These are phyloP conservation scores for Diaporthe helianthi DNA, from an alignment of 2,329 filamentous ascomycete species.

Conservation along the genomic window DNA sequence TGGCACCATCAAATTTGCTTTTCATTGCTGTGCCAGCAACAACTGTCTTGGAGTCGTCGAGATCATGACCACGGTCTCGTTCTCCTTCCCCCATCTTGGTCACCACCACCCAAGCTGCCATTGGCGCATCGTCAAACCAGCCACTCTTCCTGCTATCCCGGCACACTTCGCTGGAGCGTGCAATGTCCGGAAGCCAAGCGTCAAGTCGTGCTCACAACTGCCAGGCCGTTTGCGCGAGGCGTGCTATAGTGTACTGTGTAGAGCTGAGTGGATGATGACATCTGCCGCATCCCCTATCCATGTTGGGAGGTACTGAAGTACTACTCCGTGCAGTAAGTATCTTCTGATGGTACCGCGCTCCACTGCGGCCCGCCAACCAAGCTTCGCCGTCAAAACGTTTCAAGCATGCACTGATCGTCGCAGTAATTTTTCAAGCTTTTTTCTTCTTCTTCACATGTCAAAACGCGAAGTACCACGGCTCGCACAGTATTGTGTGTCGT, in stretches of 20 bases:
- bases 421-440: background rate
- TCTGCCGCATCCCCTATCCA: background rate
- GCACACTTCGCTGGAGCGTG: background rate
- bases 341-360: too few species aligned
- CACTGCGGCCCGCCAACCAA: conserved; percentile 8
- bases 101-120: background rate
- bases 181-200: background rate
- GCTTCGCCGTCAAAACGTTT: background rate
- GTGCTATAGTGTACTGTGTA: too few species aligned
- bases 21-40: background rate
- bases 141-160: background rate
- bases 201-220: background rate
- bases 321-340: too few species aligned
- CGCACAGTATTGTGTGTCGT: conserved; percentile 6
- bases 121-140: background rate
- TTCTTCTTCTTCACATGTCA: background rate
- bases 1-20: conserved; percentile 23
- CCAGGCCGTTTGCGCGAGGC: background rate
- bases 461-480: conserved; percentile 4
- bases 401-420: conserved; percentile 1
- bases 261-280: background rate
- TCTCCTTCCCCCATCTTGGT: background rate
- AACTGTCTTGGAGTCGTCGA: too few species aligned
- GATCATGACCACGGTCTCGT: too few species aligned
- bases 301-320: background rate